Percentiles rank a stretch among this genome's conserved stretches.
Conservation (phyloP, 2,329 filamentous ascomycete species). For the Zasmidium cellare region DNA sequence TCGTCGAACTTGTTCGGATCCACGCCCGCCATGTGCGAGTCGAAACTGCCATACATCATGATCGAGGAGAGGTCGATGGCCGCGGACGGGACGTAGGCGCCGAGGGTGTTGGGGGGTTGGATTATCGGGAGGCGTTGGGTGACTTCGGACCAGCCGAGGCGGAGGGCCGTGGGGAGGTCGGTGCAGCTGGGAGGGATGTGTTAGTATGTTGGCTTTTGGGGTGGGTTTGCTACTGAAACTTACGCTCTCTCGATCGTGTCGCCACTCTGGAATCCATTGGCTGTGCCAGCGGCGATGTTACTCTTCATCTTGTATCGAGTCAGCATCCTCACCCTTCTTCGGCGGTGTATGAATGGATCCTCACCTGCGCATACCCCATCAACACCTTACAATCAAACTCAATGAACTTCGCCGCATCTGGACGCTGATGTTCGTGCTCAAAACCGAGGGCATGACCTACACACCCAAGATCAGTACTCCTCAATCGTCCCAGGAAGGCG, state of each 20-base stretch:
- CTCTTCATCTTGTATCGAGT: background rate
- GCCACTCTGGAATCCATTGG: background rate
- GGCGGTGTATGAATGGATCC: too few species aligned
- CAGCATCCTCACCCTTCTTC: too few species aligned
- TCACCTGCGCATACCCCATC: background rate
- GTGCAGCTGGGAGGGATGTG: background rate
- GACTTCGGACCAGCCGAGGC: background rate
- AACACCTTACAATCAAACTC: background rate
- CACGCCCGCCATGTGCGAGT: background rate
- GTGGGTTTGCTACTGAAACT: too few species aligned
- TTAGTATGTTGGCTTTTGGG: background rate
- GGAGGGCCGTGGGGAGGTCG: background rate
- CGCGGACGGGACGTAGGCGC: background rate
- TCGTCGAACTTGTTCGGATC: background rate
- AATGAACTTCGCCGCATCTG: background rate
- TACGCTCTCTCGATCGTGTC: background rate
- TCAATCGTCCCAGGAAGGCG: too few species aligned
- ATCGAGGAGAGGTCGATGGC: slow-evolving; percentile 1
- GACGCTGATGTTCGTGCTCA: slow-evolving; percentile 1
- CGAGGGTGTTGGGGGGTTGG: background rate
- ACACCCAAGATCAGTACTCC: too few species aligned
- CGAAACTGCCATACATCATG: slow-evolving; percentile 4
- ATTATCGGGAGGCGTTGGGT: background rate
- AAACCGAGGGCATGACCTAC: slow-evolving; percentile 3
- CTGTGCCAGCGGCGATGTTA: background rate